Evolutionary conservation across 75 land plant genomes (phyloP), one percentile per base, ranked within the genome.

Genomic region (Selaginella tamariscina): DNA sequence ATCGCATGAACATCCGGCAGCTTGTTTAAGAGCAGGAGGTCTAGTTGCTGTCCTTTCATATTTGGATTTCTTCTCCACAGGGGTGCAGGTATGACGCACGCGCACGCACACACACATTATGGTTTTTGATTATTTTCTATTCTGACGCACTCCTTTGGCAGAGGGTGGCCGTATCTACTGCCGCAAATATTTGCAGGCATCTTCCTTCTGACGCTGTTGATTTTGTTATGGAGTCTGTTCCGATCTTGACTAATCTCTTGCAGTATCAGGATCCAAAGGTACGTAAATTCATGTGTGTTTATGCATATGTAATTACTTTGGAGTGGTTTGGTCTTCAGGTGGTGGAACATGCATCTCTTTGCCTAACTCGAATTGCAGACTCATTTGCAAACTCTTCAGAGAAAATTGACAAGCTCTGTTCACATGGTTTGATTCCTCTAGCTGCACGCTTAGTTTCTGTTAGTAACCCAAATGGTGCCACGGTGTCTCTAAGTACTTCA

Each of bases 181-280:
- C 96, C 70, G 99, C 96, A 75, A 95, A 95, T 73, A 90, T 95
- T 73, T 95, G 99, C 78, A 83, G 86, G 78, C 94, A 95, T 68
- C 85, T 80, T 55, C 79, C 96, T 62, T 85, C 96, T 24, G 99
- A 90, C 81, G 88, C 91, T 33, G 81, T 91, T 28, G 96, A 90
- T 71, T 21, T 39, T 81, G 96, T 90, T 54, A 87, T 88, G 80
- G 96, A 90, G 71, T 96, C 96, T 65, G 92, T 95, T 29, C 99
- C 99, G 1, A 65, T 90, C 63, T 72, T 95, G 65, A 89, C 96
- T 32, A 89, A 89, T 66, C 88, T 95, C 68, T 84, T 95, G n/a
- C 91, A 90, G 26, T 87, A 95, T 69, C 96, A 90, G 55, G 99
- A 95, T 81, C 57, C 96, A 31, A 90, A 80, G 82, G 83, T 80